These are phyloP conservation scores for Coprinellus micaceus DNA, from an alignment of 768 basidiomycete species.

Conservation along the genomic window DNA sequence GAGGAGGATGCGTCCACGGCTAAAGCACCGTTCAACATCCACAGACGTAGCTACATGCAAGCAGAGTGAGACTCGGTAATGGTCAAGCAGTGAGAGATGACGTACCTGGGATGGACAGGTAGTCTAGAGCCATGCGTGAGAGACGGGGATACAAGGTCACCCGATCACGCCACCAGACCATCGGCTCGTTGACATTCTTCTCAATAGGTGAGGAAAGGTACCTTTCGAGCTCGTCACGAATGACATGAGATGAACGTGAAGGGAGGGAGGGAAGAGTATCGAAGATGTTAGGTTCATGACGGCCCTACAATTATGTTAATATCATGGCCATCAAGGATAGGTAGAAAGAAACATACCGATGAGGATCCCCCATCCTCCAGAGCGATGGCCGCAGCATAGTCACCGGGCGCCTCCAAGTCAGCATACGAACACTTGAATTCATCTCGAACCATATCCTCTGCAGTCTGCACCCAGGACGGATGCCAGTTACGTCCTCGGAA, in stretches of 20 bases:
- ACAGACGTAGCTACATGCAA: not conserved
- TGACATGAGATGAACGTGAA: not conserved
- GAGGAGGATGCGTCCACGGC: not conserved
- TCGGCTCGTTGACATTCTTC: not conserved
- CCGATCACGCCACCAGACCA: not conserved
- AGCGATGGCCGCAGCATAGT: not conserved
- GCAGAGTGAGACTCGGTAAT: not conserved
- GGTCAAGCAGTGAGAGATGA: not conserved
- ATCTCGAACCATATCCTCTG: not conserved
- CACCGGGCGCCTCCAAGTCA: not conserved
- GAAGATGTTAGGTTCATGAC: too few relatives aligned
- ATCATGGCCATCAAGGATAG: not conserved
- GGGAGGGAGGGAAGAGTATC: not conserved
- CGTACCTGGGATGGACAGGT: not conserved
- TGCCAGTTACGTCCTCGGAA: constrained; percentile 12
- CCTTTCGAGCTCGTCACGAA: not conserved
- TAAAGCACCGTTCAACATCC: not conserved
- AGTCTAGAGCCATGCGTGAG: not conserved
- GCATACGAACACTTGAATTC: not conserved
- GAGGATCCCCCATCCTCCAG: not conserved
- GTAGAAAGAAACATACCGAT: not conserved
- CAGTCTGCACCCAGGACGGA: constrained; percentile 4
- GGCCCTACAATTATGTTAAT: too few relatives aligned
- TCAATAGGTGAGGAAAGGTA: too few relatives aligned
- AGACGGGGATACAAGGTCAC: not conserved